Percentiles rank a stretch among this genome's conserved stretches.
These are phyloP conservation scores for Mortierella hygrophila DNA, from an alignment of 192 early-diverging fungal species.

Conservation along the genomic window DNA sequence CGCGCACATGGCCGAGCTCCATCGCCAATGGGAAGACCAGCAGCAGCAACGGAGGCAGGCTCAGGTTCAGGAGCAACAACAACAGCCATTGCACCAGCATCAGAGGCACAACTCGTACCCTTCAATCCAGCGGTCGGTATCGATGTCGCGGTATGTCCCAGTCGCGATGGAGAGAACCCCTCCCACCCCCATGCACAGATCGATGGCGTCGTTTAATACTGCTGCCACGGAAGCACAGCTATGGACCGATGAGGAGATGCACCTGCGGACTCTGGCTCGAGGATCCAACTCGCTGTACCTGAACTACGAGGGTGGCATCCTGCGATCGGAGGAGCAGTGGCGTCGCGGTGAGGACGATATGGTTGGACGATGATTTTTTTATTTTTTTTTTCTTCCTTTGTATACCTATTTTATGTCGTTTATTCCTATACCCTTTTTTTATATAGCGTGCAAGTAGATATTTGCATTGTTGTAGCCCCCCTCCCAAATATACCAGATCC, in stretches of 20 bases:
- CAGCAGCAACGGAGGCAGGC: not conserved
- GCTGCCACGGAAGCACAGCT: not conserved
- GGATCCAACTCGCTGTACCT: slow-evolving; percentile 16
- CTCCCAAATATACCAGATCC: too few species aligned
- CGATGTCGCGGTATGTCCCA: not conserved
- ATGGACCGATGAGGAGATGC: not conserved
- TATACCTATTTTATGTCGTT: not conserved
- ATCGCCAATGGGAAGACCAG: slow-evolving; percentile 14
- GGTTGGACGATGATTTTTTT: slow-evolving; percentile 14
- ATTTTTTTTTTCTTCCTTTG: not conserved
- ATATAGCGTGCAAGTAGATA: too few species aligned
- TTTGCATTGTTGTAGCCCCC: too few species aligned
- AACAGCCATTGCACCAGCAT: not conserved
- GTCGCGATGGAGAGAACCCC: not conserved
- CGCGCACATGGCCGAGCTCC: not conserved
- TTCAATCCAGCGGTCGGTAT: not conserved
- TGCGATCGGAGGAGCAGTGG: slow-evolving; percentile 9
- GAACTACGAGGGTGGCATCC: slow-evolving; percentile 13
- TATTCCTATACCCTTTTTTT: too few species aligned
- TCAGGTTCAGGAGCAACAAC: slow-evolving; percentile 2
- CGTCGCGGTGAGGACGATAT: slow-evolving; percentile 9
- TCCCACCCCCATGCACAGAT: not conserved
- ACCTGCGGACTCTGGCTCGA: not conserved
- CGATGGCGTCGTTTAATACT: not conserved
- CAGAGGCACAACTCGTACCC: not conserved